Base-by-base conservation (phyloP, 2,329 filamentous ascomycete genomes). In the Hymenoscyphus infarciens region DNA sequence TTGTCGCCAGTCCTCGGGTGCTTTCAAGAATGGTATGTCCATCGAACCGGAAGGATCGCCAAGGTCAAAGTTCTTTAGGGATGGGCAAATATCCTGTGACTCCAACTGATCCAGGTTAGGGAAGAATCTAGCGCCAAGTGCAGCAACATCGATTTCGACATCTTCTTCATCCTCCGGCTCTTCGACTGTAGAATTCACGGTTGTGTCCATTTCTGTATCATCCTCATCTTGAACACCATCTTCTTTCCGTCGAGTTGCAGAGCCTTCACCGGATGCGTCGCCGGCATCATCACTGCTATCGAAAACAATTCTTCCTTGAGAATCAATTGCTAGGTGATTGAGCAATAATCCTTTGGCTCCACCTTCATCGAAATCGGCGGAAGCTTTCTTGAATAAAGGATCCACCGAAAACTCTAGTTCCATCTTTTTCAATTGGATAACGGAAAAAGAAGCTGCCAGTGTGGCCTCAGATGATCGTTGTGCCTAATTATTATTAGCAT, bases 331-430 rank as follows among this genome's bases (percentile, higher is more conserved):
- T n/a, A 99, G 82, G 76, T 99, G 94, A 73, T 99, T 99, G 35
- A 99, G 83, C 22, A 99, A 82, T 52, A 99, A 81, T 22, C 95
- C 95, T 77, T 98, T 99, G 62, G 95, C 95, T 62, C 95, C 95
- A 22, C 95, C 95, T 78, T 99, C 95, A 74, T 99, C 95, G 68
- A 99, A 99, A 78, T 99, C 95, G 53, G 95, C 95, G 5, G 94
- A 96, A 0, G 94, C 94, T 74, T 99, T 99, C 74, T 99, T 99
- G 83, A 99, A 99, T n/a, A 99, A 79, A 2, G 95, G 95, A 73
- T 99, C 95, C 5, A 99, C 94, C 0, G 93, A 88, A 68, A 99
- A 97, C 73, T 99, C 95, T 54, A 98, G 83, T 71, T 99, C 95
- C 72, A 99, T 93, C 77, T 98, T 99, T 78, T 99, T 99, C 70